Percentiles rank a stretch among this genome's conserved stretches.
phyloP scores from a whole-genome alignment of 768 basidiomycete genomes.

The Crassisporium funariophilum region DNA sequence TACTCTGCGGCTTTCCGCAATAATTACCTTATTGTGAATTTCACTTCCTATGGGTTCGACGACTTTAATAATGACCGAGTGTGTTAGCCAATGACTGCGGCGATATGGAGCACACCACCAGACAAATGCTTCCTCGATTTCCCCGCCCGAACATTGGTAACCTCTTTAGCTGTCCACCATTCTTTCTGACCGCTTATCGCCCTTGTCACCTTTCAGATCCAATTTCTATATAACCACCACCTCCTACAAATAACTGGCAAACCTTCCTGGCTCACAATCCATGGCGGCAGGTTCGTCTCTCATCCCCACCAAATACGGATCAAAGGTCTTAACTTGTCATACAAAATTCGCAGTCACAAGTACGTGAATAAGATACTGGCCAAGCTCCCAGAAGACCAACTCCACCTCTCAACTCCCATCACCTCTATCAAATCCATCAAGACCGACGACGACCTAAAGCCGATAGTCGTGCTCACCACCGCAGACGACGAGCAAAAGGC shows the following conservation, averaged over 20 bases:
- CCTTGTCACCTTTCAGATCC: slow-evolving; percentile 40
- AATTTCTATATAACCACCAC: slow-evolving; percentile 76
- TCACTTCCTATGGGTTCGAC: not conserved
- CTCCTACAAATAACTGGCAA: slow-evolving; percentile 71
- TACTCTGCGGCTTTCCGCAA: slow-evolving; percentile 71
- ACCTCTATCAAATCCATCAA: slow-evolving; percentile 39
- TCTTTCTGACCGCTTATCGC: not conserved
- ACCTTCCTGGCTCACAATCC: slow-evolving; percentile 72
- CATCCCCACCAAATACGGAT: not conserved
- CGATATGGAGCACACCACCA: slow-evolving; percentile 79
- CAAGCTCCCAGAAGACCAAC: slow-evolving; percentile 48
- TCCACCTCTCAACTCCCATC: slow-evolving; percentile 65
- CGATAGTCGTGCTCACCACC: slow-evolving; percentile 47
- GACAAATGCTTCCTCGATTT: slow-evolving; percentile 70
- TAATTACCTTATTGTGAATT: slow-evolving; percentile 71
- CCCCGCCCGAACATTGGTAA: slow-evolving; percentile 65
- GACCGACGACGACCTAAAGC: slow-evolving; percentile 13
- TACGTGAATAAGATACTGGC: slow-evolving; percentile 68
- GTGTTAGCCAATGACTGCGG: slow-evolving; percentile 73
- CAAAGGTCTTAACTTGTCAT: not conserved
- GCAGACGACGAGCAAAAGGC: slow-evolving; percentile 41
- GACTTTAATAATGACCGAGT: slow-evolving; percentile 4
- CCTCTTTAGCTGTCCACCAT: slow-evolving; percentile 8
- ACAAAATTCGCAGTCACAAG: slow-evolving; percentile 44
- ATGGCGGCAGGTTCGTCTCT: slow-evolving; percentile 63